Evolutionary conservation across 805 yeast genomes (phyloP).

Genomic region (Nematodospora valgi): DNA sequence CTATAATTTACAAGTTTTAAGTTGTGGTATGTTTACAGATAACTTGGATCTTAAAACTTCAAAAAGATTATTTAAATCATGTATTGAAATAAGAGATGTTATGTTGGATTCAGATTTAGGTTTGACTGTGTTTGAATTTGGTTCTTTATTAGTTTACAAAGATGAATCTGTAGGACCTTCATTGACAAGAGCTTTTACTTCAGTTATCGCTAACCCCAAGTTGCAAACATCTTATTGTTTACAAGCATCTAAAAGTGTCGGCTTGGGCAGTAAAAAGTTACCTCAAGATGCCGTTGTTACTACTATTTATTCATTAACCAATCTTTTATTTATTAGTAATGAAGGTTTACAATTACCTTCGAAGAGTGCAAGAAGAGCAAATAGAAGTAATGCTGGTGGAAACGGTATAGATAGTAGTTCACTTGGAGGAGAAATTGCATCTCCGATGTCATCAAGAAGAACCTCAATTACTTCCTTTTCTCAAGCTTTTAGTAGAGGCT

Average conservation of each 20-base stretch:
- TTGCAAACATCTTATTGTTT: slow-evolving; percentile 46
- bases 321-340: slow-evolving; percentile 58
- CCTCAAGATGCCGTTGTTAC: slow-evolving; percentile 83
- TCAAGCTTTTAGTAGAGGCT: slow-evolving; percentile 6
- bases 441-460: slow-evolving; percentile 10
- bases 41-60: slow-evolving; percentile 43
- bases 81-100: slow-evolving; percentile 51
- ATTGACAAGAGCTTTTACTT: slow-evolving; percentile 44
- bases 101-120: slow-evolving; percentile 53
- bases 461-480: slow-evolving; percentile 9
- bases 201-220: slow-evolving; percentile 54
- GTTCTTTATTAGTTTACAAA: slow-evolving; percentile 49
- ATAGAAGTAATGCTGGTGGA: slow-evolving; percentile 2
- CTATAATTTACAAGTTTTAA: slow-evolving; percentile 56
- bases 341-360: slow-evolving; percentile 30
- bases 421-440: slow-evolving; percentile 1
- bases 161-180: slow-evolving; percentile 36
- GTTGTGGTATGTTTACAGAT: slow-evolving; percentile 50
- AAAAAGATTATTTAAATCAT: slow-evolving; percentile 44
- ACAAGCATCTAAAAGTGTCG: slow-evolving; percentile 54
- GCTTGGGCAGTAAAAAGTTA: slow-evolving; percentile 61
- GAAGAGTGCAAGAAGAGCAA: slow-evolving; percentile 22
- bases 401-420: slow-evolving; percentile 4
- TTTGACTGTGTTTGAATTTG: slow-evolving; percentile 50
- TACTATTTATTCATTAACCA: slow-evolving; percentile 78